Conservation (phyloP, 2,329 filamentous ascomycete species). For the Tolypocladium pustulatum region DNA sequence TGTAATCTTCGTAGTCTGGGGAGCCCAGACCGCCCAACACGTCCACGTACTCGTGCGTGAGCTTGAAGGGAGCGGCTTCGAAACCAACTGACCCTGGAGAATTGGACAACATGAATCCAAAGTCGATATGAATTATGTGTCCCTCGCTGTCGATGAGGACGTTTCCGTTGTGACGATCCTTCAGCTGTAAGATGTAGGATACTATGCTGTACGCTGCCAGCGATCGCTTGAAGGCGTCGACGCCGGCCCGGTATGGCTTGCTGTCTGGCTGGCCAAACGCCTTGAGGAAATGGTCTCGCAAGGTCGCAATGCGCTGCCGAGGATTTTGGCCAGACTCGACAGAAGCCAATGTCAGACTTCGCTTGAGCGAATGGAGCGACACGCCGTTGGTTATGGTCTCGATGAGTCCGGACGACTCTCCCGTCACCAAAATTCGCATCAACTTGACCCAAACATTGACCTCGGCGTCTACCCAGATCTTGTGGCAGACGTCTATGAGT, state of each 20-base stretch:
- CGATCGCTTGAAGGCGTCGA: constrained; percentile 72
- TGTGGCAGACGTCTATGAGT: constrained; percentile 69
- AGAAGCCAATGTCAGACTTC: constrained; percentile 65
- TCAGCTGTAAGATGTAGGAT: constrained; percentile 73
- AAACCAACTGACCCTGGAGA: constrained; percentile 77
- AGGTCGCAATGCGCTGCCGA: constrained; percentile 63
- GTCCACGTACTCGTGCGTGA: constrained; percentile 79
- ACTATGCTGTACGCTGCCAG: constrained; percentile 80
- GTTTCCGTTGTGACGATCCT: constrained; percentile 80
- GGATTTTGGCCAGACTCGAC: constrained; percentile 66
- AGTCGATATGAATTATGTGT: constrained; percentile 82
- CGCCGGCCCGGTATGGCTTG: constrained; percentile 58
- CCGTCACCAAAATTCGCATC: constrained; percentile 79
- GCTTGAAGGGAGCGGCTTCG: constrained; percentile 77
- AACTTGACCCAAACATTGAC: constrained; percentile 80
- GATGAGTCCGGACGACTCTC: constrained; percentile 73
- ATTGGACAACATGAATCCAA: constrained; percentile 84
- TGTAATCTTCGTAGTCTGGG: constrained; percentile 64
- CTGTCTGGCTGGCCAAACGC: constrained; percentile 63
- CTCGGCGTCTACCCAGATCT: constrained; percentile 67
- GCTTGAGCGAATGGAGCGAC: constrained; percentile 76
- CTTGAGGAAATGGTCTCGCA: constrained; percentile 74
- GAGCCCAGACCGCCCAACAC: constrained; percentile 66
- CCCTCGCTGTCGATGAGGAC: constrained; percentile 78
- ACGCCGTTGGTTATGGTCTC: constrained; percentile 85